Base-by-base conservation (phyloP, 345 rosid species). In the Carallia brachiata region DNA sequence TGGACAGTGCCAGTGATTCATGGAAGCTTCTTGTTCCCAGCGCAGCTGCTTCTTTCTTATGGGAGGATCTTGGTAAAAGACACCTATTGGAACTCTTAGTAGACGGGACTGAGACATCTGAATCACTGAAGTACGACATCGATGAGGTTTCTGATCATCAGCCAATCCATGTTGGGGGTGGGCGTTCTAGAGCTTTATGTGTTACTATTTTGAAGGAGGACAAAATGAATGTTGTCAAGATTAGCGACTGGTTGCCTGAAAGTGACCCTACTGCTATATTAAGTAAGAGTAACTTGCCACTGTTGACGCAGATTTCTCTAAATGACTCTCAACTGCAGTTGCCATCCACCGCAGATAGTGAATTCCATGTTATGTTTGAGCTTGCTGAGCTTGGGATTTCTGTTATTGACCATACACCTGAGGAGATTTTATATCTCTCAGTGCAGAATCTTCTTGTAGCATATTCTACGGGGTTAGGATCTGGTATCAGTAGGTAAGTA, bases 161-260 rank as follows among this genome's bases (percentile, higher is more conserved):
- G 73, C 96, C 96, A 52, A 72, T 77, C 68, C 85, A 78, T 67
- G 69, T 69, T 34, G 87, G 57, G 44, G 84, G 68, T 77, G 88
- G 88, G 58, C 86, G 86, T 71, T 64, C 85, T 59, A 90, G 81
- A 82, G 94, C 97, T 74, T 82, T 96, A 63, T 86, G 96, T 68
- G 87, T 92, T 80, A 87, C 91, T 70, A 77, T 88, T 73, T 50
- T 87, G 37, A 92, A 89, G 81, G 97, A 96, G 75, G 97, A 90
- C 82, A 92, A 83, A 80, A 79, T 81, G 61, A 89, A 92, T 82
- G 79, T 90, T 62, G 82, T 92, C 39, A 88, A 80, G 80, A 83
- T 92, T 82, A 80, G 86, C 79, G 99, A 96, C 80, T 92, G 90
- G 97, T 84, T 90, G 98, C 99, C 98, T 56, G 96, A 89, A 82